phyloP scores from a whole-genome alignment of 306 rosid species.

The Sphenostylis stenocarpa region DNA sequence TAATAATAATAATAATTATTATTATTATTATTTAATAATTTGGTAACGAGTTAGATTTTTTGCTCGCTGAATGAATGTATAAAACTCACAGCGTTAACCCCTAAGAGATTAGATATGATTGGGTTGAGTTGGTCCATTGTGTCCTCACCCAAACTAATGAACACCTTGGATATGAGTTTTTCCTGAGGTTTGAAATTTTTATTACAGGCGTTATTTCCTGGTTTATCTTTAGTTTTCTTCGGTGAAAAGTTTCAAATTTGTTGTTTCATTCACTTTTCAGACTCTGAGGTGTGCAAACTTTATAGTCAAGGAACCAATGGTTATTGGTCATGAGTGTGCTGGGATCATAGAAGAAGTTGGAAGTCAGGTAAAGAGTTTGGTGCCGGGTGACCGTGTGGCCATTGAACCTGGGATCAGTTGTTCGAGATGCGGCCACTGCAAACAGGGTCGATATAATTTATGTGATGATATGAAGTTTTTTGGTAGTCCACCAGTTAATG shows the following conservation, averaged over 20 bases:
- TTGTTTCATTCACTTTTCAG: slow-evolving; percentile 46
- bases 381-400: slow-evolving; percentile 75
- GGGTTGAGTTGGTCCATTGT: no score
- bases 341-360: slow-evolving; percentile 89
- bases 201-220: slow-evolving; percentile 3
- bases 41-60: no score
- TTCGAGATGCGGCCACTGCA: slow-evolving; percentile 74
- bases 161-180: neutral
- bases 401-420: slow-evolving; percentile 91
- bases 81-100: no score
- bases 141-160: no score
- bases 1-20: no score
- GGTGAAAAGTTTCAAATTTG: slow-evolving; percentile 2
- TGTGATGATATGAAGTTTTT: slow-evolving; percentile 91
- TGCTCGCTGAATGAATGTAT: no score
- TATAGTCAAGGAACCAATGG: slow-evolving; percentile 87
- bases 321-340: slow-evolving; percentile 94
- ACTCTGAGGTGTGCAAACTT: slow-evolving; percentile 73
- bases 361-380: slow-evolving; percentile 56
- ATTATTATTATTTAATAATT: no score
- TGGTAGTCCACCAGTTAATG: slow-evolving; percentile 87
- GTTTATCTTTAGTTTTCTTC: neutral
- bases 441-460: slow-evolving; percentile 79
- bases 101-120: no score
- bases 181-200: neutral